These are phyloP conservation scores for Aspergillus fructus DNA, from an alignment of 2,329 filamentous ascomycete genomes.

Conservation along the genomic window DNA sequence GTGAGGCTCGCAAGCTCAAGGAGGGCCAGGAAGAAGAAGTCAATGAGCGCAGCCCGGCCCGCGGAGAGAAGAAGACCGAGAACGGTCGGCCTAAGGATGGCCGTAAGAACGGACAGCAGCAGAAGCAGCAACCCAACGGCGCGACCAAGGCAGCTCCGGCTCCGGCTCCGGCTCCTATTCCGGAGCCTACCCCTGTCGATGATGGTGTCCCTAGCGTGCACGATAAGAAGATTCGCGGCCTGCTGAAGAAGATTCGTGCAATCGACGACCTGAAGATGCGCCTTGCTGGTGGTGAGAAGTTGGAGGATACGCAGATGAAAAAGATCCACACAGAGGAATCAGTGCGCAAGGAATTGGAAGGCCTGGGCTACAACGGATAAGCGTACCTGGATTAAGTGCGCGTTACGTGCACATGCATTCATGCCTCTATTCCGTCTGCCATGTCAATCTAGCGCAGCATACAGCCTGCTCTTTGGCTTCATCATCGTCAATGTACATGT, in stretches of 20 bases:
- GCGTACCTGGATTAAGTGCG: not conserved
- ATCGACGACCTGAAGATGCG: conserved; percentile 99
- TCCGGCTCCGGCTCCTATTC: conserved; percentile 27
- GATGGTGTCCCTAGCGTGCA: conserved; percentile 59
- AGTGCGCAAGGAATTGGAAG: conserved; percentile 79
- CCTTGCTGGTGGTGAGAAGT: conserved; percentile 87
- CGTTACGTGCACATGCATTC: not conserved
- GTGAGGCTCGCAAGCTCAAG: conserved; percentile 89
- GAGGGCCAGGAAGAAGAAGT: conserved; percentile 64
- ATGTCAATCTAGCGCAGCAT: conserved; percentile 10
- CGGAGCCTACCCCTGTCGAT: conserved; percentile 25
- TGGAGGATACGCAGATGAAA: conserved; percentile 97
- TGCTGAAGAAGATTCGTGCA: conserved; percentile 95
- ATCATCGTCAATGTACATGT: not conserved
- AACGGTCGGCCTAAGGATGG: conserved; percentile 53
- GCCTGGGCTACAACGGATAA: conserved; percentile 51
- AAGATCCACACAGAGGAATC: conserved; percentile 89
- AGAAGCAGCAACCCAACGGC: conserved; percentile 18
- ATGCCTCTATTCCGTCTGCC: not conserved
- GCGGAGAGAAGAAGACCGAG: conserved; percentile 53
- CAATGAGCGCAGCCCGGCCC: conserved; percentile 63
- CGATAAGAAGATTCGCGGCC: conserved; percentile 89
- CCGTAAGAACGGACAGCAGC: conserved; percentile 27
- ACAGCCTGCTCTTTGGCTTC: not conserved
- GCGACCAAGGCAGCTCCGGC: conserved; percentile 34